Conservation (phyloP, 2,329 filamentous ascomycete species). For the Pyricularia sp. region DNA sequence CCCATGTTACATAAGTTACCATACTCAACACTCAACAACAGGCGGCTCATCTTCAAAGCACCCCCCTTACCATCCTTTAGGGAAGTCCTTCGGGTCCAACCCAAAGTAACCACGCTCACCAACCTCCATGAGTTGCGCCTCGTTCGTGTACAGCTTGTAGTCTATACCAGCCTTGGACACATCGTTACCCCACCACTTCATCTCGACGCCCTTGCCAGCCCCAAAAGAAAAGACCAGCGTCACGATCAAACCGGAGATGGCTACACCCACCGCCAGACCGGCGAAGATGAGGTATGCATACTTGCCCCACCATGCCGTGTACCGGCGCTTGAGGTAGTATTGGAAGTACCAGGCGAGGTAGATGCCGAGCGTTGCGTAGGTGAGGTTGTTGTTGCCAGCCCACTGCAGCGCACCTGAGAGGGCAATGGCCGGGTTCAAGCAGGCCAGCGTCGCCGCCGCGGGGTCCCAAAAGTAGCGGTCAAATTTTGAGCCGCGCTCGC, state of each 20-base stretch:
- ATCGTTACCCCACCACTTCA: constrained; percentile 33
- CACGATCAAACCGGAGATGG: constrained; percentile 19
- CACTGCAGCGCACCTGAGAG: constrained; percentile 6
- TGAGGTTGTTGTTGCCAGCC: constrained; percentile 10
- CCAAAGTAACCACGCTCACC: constrained; percentile 6
- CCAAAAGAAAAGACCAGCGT: constrained; percentile 29
- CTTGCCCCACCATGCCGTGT: constrained; percentile 13
- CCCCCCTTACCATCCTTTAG: not conserved
- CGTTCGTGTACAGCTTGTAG: constrained; percentile 2
- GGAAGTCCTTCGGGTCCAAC: not conserved
- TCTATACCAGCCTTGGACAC: constrained; percentile 24
- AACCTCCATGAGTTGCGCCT: not conserved
- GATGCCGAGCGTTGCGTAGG: constrained; percentile 9
- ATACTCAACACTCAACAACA: not conserved
- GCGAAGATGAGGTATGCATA: constrained; percentile 22
- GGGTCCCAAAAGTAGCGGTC: not conserved
- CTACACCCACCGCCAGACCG: constrained; percentile 17
- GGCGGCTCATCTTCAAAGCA: not conserved
- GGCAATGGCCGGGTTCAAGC: constrained; percentile 7
- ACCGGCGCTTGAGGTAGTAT: constrained; percentile 13
- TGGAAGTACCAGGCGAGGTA: constrained; percentile 13
- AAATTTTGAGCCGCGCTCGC: not conserved
- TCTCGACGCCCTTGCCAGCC: constrained; percentile 12
- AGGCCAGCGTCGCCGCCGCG: not conserved
- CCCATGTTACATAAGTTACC: not conserved